These are phyloP conservation scores for Gloeostereum incarnatum DNA, from an alignment of 768 basidiomycete species.

Conservation along the genomic window DNA sequence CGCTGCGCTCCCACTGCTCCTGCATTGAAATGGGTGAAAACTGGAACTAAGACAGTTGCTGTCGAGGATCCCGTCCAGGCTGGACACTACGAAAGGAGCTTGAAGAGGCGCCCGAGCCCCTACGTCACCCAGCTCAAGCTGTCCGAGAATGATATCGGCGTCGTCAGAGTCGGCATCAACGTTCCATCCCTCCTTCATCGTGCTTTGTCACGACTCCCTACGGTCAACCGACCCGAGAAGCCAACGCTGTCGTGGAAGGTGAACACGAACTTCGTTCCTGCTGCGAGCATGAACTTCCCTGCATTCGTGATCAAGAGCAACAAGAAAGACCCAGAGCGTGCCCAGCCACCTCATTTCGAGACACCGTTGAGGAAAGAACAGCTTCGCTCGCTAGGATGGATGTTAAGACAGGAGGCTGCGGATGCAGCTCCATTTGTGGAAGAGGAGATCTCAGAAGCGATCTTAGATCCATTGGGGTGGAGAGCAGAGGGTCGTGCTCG, in stretches of 20 bases:
- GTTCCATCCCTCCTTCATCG: constrained; percentile 82
- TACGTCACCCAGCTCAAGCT: constrained; percentile 80
- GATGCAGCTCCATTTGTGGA: constrained; percentile 73
- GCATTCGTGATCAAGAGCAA: constrained; percentile 74
- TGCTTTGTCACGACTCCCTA: constrained; percentile 72
- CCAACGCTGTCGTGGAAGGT: constrained; percentile 69
- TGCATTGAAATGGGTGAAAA: constrained; percentile 62
- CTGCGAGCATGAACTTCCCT: constrained; percentile 45
- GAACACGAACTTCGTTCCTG: constrained; percentile 66
- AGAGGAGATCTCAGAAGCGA: constrained; percentile 90
- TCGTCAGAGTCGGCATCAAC: constrained; percentile 81
- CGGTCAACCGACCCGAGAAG: constrained; percentile 35
- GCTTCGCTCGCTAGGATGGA: constrained; percentile 86
- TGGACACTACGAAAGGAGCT: constrained; percentile 78
- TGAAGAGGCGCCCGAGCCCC: constrained; percentile 80
- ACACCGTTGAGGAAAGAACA: constrained; percentile 75
- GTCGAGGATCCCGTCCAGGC: constrained; percentile 83
- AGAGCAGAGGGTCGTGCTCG: constrained; percentile 88
- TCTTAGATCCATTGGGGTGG: constrained; percentile 83
- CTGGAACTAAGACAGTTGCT: constrained; percentile 51
- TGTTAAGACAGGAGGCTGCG: constrained; percentile 69
- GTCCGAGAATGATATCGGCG: constrained; percentile 51
- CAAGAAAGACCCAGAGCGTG: constrained; percentile 55
- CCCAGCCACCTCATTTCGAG: constrained; percentile 75
- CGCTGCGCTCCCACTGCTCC: constrained; percentile 80